Base-by-base conservation (phyloP, 2,329 filamentous ascomycete species). In the Sordariomycetes sp. region DNA sequence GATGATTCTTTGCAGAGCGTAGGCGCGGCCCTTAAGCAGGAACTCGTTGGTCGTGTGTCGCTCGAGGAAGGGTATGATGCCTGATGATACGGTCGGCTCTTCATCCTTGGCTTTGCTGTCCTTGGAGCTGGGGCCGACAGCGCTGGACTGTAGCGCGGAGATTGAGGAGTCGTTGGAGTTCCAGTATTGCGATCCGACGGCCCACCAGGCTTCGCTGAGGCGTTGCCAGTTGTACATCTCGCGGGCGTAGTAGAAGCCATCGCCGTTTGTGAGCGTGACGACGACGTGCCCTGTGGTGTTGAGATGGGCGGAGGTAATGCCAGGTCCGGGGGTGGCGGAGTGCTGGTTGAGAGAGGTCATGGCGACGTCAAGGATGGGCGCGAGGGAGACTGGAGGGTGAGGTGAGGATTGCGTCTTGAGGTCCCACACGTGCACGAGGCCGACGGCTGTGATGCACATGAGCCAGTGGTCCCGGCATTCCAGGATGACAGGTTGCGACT, bases 131-230 rank as follows among this genome's bases (percentile, higher is more conserved):
- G 76, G 66, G 0, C 80, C 77, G 7, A 80, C 70, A 8, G 78
- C 77, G 2, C 78, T 80, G 3, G 84, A 78, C 43, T 86, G 79
- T 24, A 94, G 60, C 33, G 87, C 84, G 31, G 83, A 80, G 34
- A 94, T 78, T 1, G 87, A 87, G 2, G 86, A 87, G 49, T 95
- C 92, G 34, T 87, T 94, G 1, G 87, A 93, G 57, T 98, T 96
- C 93, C 92, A 98, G 56, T 98, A 98, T 54, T 98, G 92, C 46
- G 86, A 94, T 14, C 88, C 88, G 0, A 96, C 87, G 0, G 90
- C 90, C 87, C 92, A 98, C 92, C 92, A 98, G 3, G 86, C 75
- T 54, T 98, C 93, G 3, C 87, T 94, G n/a, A 98, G 68, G 8
- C 88, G 79, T 57, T 96, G 90, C 92, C 92, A 98, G 7, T 79